These are phyloP conservation scores for Ochetophila trinervis DNA, from an alignment of 306 rosid species.

Conservation along the genomic window DNA sequence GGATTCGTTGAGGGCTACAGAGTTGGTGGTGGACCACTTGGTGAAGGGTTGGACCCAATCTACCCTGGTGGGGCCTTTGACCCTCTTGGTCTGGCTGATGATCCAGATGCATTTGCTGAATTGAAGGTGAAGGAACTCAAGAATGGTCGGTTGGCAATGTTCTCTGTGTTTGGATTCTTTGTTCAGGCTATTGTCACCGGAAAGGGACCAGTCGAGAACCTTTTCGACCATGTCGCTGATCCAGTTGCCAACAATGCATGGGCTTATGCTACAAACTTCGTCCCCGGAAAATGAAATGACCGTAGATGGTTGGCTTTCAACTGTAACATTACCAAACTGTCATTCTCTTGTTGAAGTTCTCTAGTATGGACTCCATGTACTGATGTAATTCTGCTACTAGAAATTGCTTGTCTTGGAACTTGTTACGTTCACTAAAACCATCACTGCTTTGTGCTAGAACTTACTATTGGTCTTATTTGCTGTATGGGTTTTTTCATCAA, in stretches of 20 bases:
- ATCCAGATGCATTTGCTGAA: slow-evolving; percentile 97
- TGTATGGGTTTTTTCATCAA: neutral
- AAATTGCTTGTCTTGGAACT: slow-evolving; percentile 39
- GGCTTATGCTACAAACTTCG: slow-evolving; percentile 93
- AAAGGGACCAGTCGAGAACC: slow-evolving; percentile 89
- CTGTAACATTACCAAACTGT: slow-evolving; percentile 27
- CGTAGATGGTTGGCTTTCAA: slow-evolving; percentile 14
- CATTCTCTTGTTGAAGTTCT: slow-evolving; percentile 33
- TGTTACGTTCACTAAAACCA: slow-evolving; percentile 30
- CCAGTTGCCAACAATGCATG: slow-evolving; percentile 92
- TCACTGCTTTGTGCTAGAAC: slow-evolving; percentile 24
- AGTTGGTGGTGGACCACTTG: slow-evolving; percentile 95
- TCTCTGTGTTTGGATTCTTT: slow-evolving; percentile 89
- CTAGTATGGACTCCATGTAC: slow-evolving; percentile 28
- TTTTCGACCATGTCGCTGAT: slow-evolving; percentile 76
- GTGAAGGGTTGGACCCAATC: slow-evolving; percentile 91
- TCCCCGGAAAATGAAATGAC: slow-evolving; percentile 75
- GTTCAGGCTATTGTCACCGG: slow-evolving; percentile 97
- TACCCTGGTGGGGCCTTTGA: slow-evolving; percentile 97
- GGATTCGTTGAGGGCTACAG: slow-evolving; percentile 92
- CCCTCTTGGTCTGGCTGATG: slow-evolving; percentile 95
- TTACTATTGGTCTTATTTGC: slow-evolving; percentile 4
- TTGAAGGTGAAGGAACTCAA: slow-evolving; percentile 85
- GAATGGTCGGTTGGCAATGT: slow-evolving; percentile 88
- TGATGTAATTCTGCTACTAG: slow-evolving; percentile 33